A percentile compares a stretch with the other conserved stretches of the same genome.
phyloP scores from a whole-genome alignment of 225 moss, liverwort and hornwort species.

The Pseudisothecium myosuroides region DNA sequence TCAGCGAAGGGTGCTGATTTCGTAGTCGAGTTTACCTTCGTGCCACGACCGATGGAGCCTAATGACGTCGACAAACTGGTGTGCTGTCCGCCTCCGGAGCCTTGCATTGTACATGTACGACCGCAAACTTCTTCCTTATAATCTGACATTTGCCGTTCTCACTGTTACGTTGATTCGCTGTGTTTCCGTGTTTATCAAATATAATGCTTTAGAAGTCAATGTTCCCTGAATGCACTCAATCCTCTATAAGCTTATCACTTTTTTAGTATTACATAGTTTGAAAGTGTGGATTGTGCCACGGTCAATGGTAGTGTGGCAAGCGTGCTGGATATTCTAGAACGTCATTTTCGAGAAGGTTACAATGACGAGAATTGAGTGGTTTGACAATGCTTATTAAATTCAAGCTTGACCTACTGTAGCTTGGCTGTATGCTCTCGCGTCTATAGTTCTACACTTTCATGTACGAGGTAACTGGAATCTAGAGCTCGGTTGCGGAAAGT shows the following conservation, averaged over 20 bases:
- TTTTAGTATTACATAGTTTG: neutral
- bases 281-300: neutral
- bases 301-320: neutral
- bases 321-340: neutral
- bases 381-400: neutral
- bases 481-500: neutral
- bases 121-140: neutral
- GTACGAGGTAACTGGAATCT: neutral
- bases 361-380: neutral
- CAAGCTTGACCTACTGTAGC: neutral
- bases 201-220: neutral
- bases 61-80: constrained; percentile 26
- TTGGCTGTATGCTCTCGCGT: neutral
- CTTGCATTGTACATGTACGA: constrained; percentile 42
- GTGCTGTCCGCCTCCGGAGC: constrained; percentile 45
- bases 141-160: neutral
- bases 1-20: constrained; percentile 24
- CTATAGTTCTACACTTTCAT: neutral
- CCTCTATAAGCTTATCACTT: neutral
- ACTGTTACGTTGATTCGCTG: neutral
- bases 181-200: neutral
- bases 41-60: constrained; percentile 32
- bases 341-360: neutral
- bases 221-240: too few species aligned
- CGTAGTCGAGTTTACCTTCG: constrained; percentile 13